Base-by-base conservation (phyloP, 2,329 filamentous ascomycete genomes). In the Colletotrichum lentis region DNA sequence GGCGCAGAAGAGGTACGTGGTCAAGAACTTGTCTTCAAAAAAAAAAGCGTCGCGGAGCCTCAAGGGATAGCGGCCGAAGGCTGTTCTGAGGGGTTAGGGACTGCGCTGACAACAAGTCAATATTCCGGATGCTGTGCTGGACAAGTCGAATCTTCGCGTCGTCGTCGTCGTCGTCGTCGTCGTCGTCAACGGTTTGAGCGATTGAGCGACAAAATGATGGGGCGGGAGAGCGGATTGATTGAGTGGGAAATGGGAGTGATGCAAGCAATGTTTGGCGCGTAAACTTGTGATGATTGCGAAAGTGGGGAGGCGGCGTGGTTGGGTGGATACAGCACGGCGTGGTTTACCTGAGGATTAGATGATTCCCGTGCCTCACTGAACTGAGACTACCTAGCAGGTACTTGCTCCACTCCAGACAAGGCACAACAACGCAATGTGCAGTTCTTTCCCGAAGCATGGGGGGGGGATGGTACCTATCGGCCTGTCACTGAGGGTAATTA, bases 241-340 rank as follows among this genome's bases (percentile, higher is more conserved):
- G 52, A 35, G 20, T 39, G 31, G 22, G 35, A 20, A 22, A 47
- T 53, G 43, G n/a, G 27, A 22, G 20, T 24, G 56, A 47, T 47
- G 27, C 20, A 16, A 58, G 5, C 3, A 14, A 47, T 46, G 39
- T 58, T 37, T 44, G 22, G 56, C 20, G 56, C 20, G 56, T 47
- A 20, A 49, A 58, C 31, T 31, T 24, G 56, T 37, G 56, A 59
- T 46, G 55, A 44, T 20, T 37, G 43, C 52, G 49, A 27, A 27
- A 59, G 20, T 39, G 56, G 31, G 20, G 43, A 39, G 18, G 44
- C 44, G 27, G 56, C 56, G 56, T 59, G 56, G 56, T 22, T 47
- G 31, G 27, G 27, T 49, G 16, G 43, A 35, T 31, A 39, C 11
- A 27, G 12, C 52, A 35, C 54, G 41, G 20, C 37, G 24, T n/a